Evolutionary conservation across 768 basidiomycete genomes (phyloP).

Genomic region (Psilocybe subaeruginosa): DNA sequence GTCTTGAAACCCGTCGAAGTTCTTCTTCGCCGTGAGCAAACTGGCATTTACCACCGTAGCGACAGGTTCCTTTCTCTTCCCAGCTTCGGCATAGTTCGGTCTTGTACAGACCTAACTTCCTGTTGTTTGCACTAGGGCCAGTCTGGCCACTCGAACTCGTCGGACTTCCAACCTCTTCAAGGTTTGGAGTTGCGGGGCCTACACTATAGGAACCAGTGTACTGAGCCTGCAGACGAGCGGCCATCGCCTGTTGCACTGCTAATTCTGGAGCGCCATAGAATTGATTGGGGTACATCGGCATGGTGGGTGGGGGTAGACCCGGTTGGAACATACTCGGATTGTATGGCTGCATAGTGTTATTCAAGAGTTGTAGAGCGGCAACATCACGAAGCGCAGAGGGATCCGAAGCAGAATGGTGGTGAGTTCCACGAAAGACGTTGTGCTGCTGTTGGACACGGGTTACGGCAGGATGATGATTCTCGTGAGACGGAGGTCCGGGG

Average conservation of each 20-base stretch:
- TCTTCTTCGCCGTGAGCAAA: constrained; percentile 94
- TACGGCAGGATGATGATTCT: constrained; percentile 67
- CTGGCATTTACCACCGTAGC: constrained; percentile 89
- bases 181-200: constrained; percentile 29
- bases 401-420: constrained; percentile 85
- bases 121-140: constrained; percentile 89
- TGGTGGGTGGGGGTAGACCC: constrained; percentile 48
- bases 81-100: constrained; percentile 89
- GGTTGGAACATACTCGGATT: constrained; percentile 61
- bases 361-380: constrained; percentile 65
- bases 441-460: constrained; percentile 81
- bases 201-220: constrained; percentile 56
- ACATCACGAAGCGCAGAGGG: constrained; percentile 78
- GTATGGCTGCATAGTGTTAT: constrained; percentile 55
- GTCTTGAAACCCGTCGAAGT: constrained; percentile 79
- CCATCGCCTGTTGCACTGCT: constrained; percentile 54
- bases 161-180: constrained; percentile 45
- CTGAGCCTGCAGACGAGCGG: constrained; percentile 64
- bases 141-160: constrained; percentile 46
- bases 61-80: constrained; percentile 88
- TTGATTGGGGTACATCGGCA: constrained; percentile 71
- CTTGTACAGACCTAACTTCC: constrained; percentile 90
- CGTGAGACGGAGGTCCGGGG: constrained; percentile 45
- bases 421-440: constrained; percentile 69
- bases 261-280: constrained; percentile 68